Conservation (phyloP, 2,329 filamentous ascomycete genomes). For the Lanzia echinophila region DNA sequence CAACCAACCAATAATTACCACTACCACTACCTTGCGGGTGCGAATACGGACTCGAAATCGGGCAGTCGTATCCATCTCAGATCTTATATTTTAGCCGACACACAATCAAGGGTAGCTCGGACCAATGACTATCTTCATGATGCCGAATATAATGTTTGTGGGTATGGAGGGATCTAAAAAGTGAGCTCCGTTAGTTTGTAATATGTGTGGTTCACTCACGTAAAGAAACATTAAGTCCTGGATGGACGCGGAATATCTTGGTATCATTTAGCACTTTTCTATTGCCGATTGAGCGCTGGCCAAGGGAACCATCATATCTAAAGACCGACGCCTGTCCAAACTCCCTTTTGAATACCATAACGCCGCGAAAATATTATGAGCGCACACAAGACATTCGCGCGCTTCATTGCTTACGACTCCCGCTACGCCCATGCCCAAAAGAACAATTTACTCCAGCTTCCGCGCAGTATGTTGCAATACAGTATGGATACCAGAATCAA, state of each 20-base stretch:
- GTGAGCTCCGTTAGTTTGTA: too few species aligned
- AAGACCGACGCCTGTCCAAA: not conserved
- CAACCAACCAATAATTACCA: too few species aligned
- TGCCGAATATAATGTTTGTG: too few species aligned
- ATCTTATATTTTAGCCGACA: too few species aligned
- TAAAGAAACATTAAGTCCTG: too few species aligned
- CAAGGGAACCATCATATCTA: not conserved
- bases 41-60: too few species aligned
- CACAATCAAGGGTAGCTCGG: too few species aligned
- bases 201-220: too few species aligned
- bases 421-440: not conserved
- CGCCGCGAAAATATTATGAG: not conserved
- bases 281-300: not conserved
- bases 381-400: not conserved
- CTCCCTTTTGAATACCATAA: not conserved
- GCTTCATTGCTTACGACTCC: not conserved
- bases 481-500: conserved; percentile 49
- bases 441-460: conserved; percentile 19
- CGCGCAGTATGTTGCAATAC: conserved; percentile 45
- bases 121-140: too few species aligned
- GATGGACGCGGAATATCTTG: not conserved
- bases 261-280: not conserved
- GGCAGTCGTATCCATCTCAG: too few species aligned
- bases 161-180: too few species aligned
- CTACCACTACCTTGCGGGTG: too few species aligned